Conservation (phyloP, 169 alveolate genomes). For the Plasmodium gonderi region DNA sequence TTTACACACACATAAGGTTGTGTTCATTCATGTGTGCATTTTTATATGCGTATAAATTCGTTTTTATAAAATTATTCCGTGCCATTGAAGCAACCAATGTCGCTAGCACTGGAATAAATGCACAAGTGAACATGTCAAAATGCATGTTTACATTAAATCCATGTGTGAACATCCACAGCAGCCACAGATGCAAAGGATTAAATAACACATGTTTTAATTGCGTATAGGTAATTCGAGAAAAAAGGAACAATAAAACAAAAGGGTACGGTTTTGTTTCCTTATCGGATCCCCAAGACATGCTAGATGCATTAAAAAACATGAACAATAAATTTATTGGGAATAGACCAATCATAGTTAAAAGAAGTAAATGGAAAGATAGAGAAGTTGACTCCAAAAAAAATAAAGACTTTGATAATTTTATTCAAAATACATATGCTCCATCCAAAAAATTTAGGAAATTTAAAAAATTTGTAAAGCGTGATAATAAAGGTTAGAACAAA, state of each 20-base stretch:
- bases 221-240: slow-evolving; percentile 95
- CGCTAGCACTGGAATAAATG: no score
- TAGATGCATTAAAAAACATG: slow-evolving; percentile 96
- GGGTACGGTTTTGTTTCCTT: slow-evolving; percentile 97
- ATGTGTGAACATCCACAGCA: background rate
- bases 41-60: no score
- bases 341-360: slow-evolving; percentile 94
- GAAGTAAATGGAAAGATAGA: slow-evolving; percentile 95
- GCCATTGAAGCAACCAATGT: no score
- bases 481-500: slow-evolving; percentile 78
- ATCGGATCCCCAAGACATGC: slow-evolving; percentile 92
- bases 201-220: background rate
- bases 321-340: slow-evolving; percentile 95
- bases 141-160: no score
- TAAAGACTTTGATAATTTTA: slow-evolving; percentile 76
- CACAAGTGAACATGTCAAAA: no score
- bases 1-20: no score
- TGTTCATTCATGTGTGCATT: no score
- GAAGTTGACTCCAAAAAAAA: slow-evolving; percentile 87
- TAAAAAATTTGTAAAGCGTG: slow-evolving; percentile 79
- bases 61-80: no score
- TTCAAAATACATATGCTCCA: slow-evolving; percentile 76
- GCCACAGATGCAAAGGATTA: background rate
- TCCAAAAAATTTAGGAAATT: slow-evolving; percentile 82
- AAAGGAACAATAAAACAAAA: slow-evolving; percentile 94